These are phyloP conservation scores for Tuber calosporum DNA, from an alignment of 495 filamentous ascomycete species.

Conservation along the genomic window DNA sequence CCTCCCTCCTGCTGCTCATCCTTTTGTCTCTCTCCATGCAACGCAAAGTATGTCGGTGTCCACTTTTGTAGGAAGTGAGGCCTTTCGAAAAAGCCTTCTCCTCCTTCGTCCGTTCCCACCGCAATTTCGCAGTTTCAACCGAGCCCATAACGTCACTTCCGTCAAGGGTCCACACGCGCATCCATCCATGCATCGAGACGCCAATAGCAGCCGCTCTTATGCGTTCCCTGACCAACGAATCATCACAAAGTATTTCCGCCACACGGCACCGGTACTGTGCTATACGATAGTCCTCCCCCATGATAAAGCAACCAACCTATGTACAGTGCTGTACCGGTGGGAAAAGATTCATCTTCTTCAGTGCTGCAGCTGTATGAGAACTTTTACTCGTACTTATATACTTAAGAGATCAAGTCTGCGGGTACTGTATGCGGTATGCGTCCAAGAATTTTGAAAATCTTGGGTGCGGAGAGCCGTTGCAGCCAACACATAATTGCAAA, in stretches of 20 bases:
- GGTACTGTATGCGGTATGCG: too few relatives aligned
- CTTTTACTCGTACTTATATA: too few relatives aligned
- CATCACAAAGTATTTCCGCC: conserved; percentile 21
- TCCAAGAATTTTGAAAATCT: too few relatives aligned
- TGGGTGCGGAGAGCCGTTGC: too few relatives aligned
- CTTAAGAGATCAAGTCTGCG: too few relatives aligned
- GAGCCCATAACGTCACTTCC: conserved; percentile 39
- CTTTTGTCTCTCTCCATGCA: neutral
- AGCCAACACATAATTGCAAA: too few relatives aligned
- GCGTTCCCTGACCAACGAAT: conserved; percentile 20
- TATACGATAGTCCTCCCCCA: neutral
- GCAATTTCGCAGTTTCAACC: conserved; percentile 38
- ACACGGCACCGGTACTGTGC: conserved; percentile 17
- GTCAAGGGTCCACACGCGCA: conserved; percentile 37
- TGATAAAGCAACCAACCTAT: conserved; percentile 31
- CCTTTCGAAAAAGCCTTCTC: neutral
- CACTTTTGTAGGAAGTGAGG: neutral
- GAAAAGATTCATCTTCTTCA: conserved; percentile 4
- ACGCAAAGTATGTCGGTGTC: neutral
- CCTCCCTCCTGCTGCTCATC: neutral
- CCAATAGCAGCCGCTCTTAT: conserved; percentile 32
- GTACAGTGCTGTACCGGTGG: neutral
- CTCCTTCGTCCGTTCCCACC: conserved; percentile 16
- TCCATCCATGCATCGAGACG: conserved; percentile 26
- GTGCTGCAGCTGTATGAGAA: too few relatives aligned